Evolutionary conservation across 2,329 filamentous ascomycete species (phyloP).

Genomic region (Zarea fungicola): DNA sequence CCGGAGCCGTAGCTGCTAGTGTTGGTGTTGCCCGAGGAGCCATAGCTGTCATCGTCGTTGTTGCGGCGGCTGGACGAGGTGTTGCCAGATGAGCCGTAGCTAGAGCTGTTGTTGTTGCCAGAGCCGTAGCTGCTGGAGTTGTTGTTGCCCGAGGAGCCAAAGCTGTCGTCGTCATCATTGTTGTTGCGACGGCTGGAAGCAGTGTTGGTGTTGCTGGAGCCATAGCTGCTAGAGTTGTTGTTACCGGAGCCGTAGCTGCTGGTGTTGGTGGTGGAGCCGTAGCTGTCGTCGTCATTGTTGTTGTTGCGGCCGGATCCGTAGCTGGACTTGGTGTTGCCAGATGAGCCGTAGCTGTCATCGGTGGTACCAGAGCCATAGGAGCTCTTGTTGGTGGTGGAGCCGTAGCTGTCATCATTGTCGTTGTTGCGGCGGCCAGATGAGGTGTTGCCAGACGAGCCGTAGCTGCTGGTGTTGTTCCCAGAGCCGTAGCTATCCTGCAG

Average conservation of each 20-base stretch:
- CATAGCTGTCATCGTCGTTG: constrained; percentile 18
- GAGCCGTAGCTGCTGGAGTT: constrained; percentile 17
- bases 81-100: constrained; percentile 14
- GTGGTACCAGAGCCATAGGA: constrained; percentile 19
- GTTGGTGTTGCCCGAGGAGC: constrained; percentile 15
- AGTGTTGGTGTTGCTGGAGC: constrained; percentile 8
- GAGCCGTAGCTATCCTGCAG: constrained; percentile 15
- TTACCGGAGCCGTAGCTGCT: constrained; percentile 18
- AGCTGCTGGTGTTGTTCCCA: constrained; percentile 17
- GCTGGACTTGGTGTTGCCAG: constrained; percentile 8
- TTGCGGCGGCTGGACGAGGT: constrained; percentile 8
- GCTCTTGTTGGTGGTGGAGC: constrained; percentile 15
- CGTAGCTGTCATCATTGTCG: constrained; percentile 14
- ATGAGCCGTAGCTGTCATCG: constrained; percentile 16
- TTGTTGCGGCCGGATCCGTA: constrained; percentile 25
- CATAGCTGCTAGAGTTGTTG: constrained; percentile 18
- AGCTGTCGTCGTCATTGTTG: constrained; percentile 18
- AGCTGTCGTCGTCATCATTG: constrained; percentile 17
- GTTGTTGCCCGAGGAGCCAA: constrained; percentile 14
- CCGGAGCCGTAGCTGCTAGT: constrained; percentile 15
- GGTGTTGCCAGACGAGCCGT: constrained; percentile 12
- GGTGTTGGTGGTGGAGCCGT: constrained; percentile 10
- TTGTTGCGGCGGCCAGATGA: constrained; percentile 24
- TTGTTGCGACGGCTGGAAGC: constrained; percentile 9
- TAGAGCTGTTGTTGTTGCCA: constrained; percentile 17